Percentiles rank a stretch among this genome's conserved stretches.
These are phyloP conservation scores for Dillenia suffruticosa DNA, from an alignment of 164 flowering plant species.

Conservation along the genomic window DNA sequence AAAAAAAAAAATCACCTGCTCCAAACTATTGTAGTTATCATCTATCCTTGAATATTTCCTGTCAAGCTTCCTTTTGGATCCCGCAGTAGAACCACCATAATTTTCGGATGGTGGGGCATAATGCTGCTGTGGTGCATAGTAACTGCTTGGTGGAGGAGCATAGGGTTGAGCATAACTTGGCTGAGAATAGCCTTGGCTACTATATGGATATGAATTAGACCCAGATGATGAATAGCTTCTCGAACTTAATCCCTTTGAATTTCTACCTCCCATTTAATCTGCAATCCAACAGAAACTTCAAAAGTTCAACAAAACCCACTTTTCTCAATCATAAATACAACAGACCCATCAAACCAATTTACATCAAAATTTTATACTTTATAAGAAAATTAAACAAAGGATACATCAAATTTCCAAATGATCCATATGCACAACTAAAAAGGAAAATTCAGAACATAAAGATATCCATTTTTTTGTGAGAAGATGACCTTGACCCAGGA, in stretches of 20 bases:
- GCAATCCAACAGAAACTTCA: constrained; percentile 8
- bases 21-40: constrained; percentile 60
- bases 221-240: constrained; percentile 26
- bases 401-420: no score
- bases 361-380: no score
- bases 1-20: constrained; percentile 44
- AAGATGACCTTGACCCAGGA: no score
- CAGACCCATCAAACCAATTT: neutral
- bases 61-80: constrained; percentile 30
- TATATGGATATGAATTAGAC: constrained; percentile 28
- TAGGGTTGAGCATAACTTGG: constrained; percentile 35
- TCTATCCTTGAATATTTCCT: constrained; percentile 66
- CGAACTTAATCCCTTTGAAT: constrained; percentile 30
- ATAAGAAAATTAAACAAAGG: no score
- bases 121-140: constrained; percentile 10
- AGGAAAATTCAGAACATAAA: neutral
- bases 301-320: constrained; percentile 4
- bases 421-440: neutral
- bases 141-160: constrained; percentile 6
- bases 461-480: no score
- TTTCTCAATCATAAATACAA: neutral
- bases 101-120: constrained; percentile 33
- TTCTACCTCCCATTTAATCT: constrained; percentile 44
- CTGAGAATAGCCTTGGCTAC: constrained; percentile 28
- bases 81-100: constrained; percentile 25